Percentiles rank a stretch among this genome's conserved stretches.
phyloP scores from a whole-genome alignment of 192 early-diverging fungal genomes.

The Coemansia sp. region DNA sequence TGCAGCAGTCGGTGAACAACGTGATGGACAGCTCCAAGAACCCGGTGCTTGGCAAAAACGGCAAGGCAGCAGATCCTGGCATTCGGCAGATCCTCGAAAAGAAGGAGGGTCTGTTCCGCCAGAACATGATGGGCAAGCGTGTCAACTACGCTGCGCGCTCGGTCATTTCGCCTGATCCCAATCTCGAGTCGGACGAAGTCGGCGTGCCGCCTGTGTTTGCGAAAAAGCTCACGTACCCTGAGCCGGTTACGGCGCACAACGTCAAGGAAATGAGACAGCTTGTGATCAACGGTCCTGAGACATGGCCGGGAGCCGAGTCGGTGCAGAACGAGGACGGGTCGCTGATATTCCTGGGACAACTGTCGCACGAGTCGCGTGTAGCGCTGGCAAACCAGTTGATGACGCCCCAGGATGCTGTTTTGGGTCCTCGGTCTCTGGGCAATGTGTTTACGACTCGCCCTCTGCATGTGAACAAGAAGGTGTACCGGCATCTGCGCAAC shows the following conservation, averaged over 20 bases:
- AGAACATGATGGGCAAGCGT: constrained; percentile 99
- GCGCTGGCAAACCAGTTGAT: constrained; percentile 93
- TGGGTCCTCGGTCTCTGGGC: constrained; percentile 48
- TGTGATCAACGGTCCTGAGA: constrained; percentile 92
- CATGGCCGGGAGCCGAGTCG: constrained; percentile 94
- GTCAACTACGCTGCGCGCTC: constrained; percentile 98
- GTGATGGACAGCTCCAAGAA: constrained; percentile 92
- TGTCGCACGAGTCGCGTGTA: constrained; percentile 84
- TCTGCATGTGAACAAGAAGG: constrained; percentile 87
- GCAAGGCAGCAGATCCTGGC: constrained; percentile 76
- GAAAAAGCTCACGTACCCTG: constrained; percentile 90
- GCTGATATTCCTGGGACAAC: constrained; percentile 71
- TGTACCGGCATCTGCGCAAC: constrained; percentile 91
- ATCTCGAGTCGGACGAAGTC: constrained; percentile 96
- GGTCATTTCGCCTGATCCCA: constrained; percentile 97
- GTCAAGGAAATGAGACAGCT: constrained; percentile 83
- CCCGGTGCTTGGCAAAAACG: constrained; percentile 58
- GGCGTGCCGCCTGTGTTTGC: constrained; percentile 98
- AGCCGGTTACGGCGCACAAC: constrained; percentile 96
- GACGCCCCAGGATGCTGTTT: constrained; percentile 63
- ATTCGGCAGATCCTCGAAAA: constrained; percentile 96
- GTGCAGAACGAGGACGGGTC: constrained; percentile 96
- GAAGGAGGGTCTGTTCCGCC: constrained; percentile 98
- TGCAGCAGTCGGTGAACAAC: constrained; percentile 89
- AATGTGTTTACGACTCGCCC: constrained; percentile 61